These are phyloP conservation scores for Chalaropsis ovoidea DNA, from an alignment of 2,329 filamentous ascomycete genomes.

Conservation along the genomic window DNA sequence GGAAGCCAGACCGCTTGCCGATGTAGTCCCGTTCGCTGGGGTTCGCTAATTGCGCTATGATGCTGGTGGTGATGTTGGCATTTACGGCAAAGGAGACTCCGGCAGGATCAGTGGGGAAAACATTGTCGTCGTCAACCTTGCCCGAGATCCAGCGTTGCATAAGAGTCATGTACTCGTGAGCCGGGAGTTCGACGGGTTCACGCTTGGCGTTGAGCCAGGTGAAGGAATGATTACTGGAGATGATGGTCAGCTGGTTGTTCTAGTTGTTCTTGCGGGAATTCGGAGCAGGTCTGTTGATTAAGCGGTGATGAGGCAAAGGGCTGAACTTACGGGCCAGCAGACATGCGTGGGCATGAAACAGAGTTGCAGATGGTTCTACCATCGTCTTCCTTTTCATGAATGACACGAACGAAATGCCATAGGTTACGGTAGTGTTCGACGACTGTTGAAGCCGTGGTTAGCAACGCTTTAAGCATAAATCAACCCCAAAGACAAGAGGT, in stretches of 20 bases:
- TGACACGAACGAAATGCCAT: conserved; percentile 78
- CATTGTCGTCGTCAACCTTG: conserved; percentile 80
- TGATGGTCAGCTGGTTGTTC: not conserved
- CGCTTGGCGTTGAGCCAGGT: conserved; percentile 88
- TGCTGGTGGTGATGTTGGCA: conserved; percentile 47
- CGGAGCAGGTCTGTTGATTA: not conserved
- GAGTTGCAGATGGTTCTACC: conserved; percentile 74
- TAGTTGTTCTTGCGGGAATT: not conserved
- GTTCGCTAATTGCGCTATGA: conserved; percentile 53
- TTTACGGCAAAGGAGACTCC: conserved; percentile 57
- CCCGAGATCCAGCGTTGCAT: conserved; percentile 96
- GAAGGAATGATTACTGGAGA: conserved; percentile 70
- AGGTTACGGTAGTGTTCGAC: conserved; percentile 87
- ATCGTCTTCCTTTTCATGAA: conserved; percentile 75
- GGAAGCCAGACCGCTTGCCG: conserved; percentile 87
- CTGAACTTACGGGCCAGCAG: conserved; percentile 73
- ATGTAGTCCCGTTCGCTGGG: conserved; percentile 63
- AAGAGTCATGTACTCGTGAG: conserved; percentile 84
- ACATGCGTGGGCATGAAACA: conserved; percentile 79
- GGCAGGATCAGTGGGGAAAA: conserved; percentile 80
- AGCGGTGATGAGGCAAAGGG: not conserved
- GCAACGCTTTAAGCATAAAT: not conserved
- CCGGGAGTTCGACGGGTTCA: conserved; percentile 83
- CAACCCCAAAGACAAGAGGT: not conserved
- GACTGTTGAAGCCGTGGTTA: conserved; percentile 42